Evolutionary conservation across 257 asterid species (phyloP), one percentile per base, ranked within the genome.

Genomic region (Ehretia macrophylla): DNA sequence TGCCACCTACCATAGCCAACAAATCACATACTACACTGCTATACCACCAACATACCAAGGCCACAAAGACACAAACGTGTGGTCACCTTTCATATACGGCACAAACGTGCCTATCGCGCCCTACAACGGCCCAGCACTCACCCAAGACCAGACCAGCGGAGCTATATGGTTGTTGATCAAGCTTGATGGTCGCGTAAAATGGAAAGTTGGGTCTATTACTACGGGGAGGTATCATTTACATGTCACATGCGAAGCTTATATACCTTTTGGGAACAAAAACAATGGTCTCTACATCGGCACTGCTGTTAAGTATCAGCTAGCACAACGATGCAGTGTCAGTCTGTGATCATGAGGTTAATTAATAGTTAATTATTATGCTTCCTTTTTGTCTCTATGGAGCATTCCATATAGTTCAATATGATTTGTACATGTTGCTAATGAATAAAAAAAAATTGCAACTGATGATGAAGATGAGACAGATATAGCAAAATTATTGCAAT

Each of bases 51-150:
- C 78, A 16, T 92, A 92, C 58, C 98, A 88, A 55, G 98, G 95
- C 62, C 95, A 85, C 68, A 78, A 87, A 38, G 97, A 85, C 65
- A 54, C 40, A 19, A 87, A 90, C 72, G 71, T 90, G 0, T 90
- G 97, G 97, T 87, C 96, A 0, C 97, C 97, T 1, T 90, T 87
- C 16, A 13, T 90, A 14, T 76, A 64, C 59, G 97, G 95, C 2
- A 78, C 51, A 32, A 62, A 48, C 76, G 93, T 90, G 10, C 97
- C 97, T 0, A 84, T 90, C 0, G 97, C 97, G 6, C 95, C 97
- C 0, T 90, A 71, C 71, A 83, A 87, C 67, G 97, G 95, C 20
- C 17, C 76, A 0, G 67, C 81, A 5, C 66, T 87, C 10, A 16
- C 66, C 27, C 76, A 73, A 64, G 97, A 81, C 38, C 70, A 84